Base-by-base conservation (phyloP, 495 filamentous ascomycete genomes). In the Endocarpon pusillum region DNA sequence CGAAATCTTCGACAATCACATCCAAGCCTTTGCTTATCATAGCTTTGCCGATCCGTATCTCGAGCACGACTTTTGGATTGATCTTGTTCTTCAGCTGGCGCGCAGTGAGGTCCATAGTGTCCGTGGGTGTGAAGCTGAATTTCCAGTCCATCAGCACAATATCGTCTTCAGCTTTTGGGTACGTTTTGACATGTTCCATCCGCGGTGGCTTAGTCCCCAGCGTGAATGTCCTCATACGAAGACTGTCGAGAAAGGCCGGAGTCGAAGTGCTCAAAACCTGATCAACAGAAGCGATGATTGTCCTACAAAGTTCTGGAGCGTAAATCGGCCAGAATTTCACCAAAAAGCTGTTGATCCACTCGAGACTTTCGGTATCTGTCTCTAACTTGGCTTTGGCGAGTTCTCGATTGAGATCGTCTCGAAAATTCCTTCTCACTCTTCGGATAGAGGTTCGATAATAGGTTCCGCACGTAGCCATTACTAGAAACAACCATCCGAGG, bases 321-420 rank as follows among this genome's bases (percentile, higher is more conserved):
- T 89, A 96, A 45, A 99, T 99, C 15, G 89, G 89, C 89, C 89
- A 99, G 59, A 99, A 96, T 53, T 96, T 99, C 52, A 89, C 75
- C 42, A 96, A 42, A 59, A 96, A 96, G 52, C 85, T 91, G 64
- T 99, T 99, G 45, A 99, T 94, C 89, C 89, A 99, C 52, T 99
- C 89, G 23, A 99, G 57, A 44, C 76, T 87, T 56, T 99, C 89
- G 18, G 72, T 76, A 47, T 99, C 91, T 6, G 79, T 91, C 43
- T 96, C 89, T 36, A 99, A 59, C 37, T 69, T 81, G 48, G 72
- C 73, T 52, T 94, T 84, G 20, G 80, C 73, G 71, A 96, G 72
- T 53, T 96, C 86, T n/a, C 89, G 78, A 33, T 72, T 74, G 27
- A 99, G 62, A 47, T 99, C 89, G 57, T 99, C 89, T 22, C 87